Conservation (phyloP, 139 green algal genomes). For the Diplosphaera chodatii region DNA sequence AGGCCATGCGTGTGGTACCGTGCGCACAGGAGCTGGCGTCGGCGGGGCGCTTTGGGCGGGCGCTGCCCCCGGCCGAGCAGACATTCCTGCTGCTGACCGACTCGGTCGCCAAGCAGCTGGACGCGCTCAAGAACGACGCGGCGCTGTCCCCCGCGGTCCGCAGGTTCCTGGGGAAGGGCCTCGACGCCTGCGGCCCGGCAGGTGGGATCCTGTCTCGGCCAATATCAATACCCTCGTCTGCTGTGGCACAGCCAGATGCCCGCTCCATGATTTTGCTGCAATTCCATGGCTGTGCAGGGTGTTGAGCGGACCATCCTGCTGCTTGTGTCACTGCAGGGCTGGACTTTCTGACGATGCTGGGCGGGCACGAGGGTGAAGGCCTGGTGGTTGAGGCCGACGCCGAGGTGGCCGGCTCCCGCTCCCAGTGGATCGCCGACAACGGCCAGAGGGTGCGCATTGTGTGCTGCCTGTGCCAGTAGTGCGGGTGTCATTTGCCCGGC, state of each 20-base stretch:
- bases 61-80: slow-evolving; percentile 44
- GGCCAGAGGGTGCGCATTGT: slow-evolving; percentile 45
- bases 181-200: slow-evolving; percentile 61
- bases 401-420: slow-evolving; percentile 38
- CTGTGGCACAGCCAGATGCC: no score
- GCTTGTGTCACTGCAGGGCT: no score
- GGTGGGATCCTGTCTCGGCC: slow-evolving; percentile 28
- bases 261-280: no score
- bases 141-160: slow-evolving; percentile 15
- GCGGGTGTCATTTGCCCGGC: no score
- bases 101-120: slow-evolving; percentile 68
- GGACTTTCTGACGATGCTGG: slow-evolving; percentile 67
- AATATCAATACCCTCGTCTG: no score
- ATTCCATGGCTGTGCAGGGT: no score
- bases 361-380: slow-evolving; percentile 68
- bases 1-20: no score
- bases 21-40: slow-evolving; percentile 18
- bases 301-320: no score
- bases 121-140: slow-evolving; percentile 57
- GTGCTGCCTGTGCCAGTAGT: no score
- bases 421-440: slow-evolving; percentile 22
- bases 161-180: slow-evolving; percentile 41
- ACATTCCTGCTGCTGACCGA: slow-evolving; percentile 58
- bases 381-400: slow-evolving; percentile 48
- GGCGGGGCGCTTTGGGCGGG: slow-evolving; percentile 47